phyloP scores from a whole-genome alignment of 2,329 filamentous ascomycete species.

The Alternaria sp. region DNA sequence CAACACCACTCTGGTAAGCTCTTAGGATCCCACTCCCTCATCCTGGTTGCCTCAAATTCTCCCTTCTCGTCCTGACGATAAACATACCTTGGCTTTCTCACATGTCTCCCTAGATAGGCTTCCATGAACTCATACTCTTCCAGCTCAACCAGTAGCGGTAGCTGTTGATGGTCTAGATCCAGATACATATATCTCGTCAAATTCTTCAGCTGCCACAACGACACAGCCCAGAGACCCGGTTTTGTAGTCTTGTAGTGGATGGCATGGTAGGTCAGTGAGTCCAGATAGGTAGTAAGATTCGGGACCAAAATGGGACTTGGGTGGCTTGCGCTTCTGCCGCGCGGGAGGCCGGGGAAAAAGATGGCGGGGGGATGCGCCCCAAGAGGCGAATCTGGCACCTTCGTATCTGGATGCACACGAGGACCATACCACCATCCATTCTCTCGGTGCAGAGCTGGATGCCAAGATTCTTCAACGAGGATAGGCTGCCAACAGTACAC shows the following conservation, averaged over 20 bases:
- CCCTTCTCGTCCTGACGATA: neutral
- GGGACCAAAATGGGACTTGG: neutral
- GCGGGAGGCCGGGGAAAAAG: neutral
- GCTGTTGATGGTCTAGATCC: neutral
- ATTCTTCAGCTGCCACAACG: neutral
- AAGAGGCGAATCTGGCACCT: neutral
- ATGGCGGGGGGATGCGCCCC: neutral
- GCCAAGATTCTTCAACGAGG: slow-evolving; percentile 12
- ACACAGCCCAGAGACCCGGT: neutral
- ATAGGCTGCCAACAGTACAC: slow-evolving; percentile 6
- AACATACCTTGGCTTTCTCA: neutral
- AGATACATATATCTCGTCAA: slow-evolving; percentile 4
- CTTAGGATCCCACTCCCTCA: neutral
- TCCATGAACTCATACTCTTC: slow-evolving; percentile 2
- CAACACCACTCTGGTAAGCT: slow-evolving; percentile 2
- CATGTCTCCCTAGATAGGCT: neutral
- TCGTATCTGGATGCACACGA: slow-evolving; percentile 1
- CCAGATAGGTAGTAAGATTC: neutral
- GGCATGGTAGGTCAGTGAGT: neutral
- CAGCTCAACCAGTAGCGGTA: neutral
- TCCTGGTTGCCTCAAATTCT: neutral
- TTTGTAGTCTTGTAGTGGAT: neutral
- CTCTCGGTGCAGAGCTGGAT: slow-evolving; percentile 5
- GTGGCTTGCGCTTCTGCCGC: neutral
- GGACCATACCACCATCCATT: slow-evolving; percentile 13